Evolutionary conservation across 257 asterid genomes (phyloP).

Genomic region (Ligustrum vulgare): DNA sequence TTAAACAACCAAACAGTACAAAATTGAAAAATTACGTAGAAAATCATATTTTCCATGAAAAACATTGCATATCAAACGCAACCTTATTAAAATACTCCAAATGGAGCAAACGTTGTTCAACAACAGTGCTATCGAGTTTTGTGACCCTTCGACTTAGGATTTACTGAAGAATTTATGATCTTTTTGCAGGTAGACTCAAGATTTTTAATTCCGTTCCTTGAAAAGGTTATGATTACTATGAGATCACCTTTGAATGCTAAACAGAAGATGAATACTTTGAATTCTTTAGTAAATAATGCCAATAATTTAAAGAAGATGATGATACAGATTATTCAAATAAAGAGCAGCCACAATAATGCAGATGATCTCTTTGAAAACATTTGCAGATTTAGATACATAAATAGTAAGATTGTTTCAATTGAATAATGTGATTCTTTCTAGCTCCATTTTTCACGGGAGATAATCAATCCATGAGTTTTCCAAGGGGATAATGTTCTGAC

Average conservation of each 20-base stretch:
- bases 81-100: background rate
- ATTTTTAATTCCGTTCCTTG: slow-evolving; percentile 71
- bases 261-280: slow-evolving; percentile 85
- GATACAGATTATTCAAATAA: slow-evolving; percentile 93
- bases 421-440: slow-evolving; percentile 40
- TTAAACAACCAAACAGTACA: no score
- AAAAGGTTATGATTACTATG: slow-evolving; percentile 74
- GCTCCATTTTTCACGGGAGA: slow-evolving; percentile 7
- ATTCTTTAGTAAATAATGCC: slow-evolving; percentile 63
- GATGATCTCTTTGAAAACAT: slow-evolving; percentile 95
- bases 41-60: no score
- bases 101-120: background rate
- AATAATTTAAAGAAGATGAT: slow-evolving; percentile 70
- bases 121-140: background rate
- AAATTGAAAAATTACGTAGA: no score
- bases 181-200: slow-evolving; percentile 65
- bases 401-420: slow-evolving; percentile 69
- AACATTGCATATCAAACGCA: no score
- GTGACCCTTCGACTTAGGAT: background rate
- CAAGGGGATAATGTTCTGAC: background rate
- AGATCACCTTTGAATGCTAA: slow-evolving; percentile 95
- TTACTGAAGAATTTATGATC: background rate
- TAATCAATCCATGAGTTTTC: background rate
- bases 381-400: slow-evolving; percentile 64
- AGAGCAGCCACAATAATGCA: slow-evolving; percentile 94